Base-by-base conservation (phyloP, 305 asterid genomes). In the Fraxinus floribunda region DNA sequence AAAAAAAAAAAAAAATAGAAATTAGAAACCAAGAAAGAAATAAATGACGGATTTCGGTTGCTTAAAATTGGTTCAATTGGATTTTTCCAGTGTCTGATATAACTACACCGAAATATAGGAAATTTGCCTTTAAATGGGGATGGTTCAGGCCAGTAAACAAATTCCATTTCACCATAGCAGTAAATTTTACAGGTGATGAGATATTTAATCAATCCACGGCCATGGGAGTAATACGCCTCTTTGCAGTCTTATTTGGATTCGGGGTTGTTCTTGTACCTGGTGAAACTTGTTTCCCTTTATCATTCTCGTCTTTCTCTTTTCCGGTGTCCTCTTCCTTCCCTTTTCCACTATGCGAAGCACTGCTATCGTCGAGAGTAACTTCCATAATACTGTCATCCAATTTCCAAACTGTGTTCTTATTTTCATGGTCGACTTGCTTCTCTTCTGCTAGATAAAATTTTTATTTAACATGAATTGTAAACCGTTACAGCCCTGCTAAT, bases 151-250 rank as follows among this genome's bases (percentile, higher is more conserved):
- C 32, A 20, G n/a, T 22, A 24, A 64, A 64, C 75, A 70, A 70
- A 34, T 70, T 29, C 75, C 75, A 70, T 70, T 29, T 15, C 39
- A 70, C 22, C 75, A 30, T 30, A 29, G 75, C 41, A 70, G 9
- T 13, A 52, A 62, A 41, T 44, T 26, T 62, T 62, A 55, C 62
- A 76, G 11, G 30, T 24, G 68, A 79, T 78, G 13, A 62, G 46
- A 78, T 71, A 2, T 32, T 0, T 57, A 78, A 77, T 89, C 79
- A 92, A 86, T 91, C 92, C 20, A 95, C 87, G 60, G 94, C 95
- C 90, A 93, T 86, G 4, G 99, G 99, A 4, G 97, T 94, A 39
- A 95, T 94, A 81, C 98, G 97, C 83, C 92, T 91, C 91, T 88
- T 95, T 44, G 93, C 78, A 66, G 93, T 86, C 86, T 91, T 90